Evolutionary conservation across 2,329 filamentous ascomycete species (phyloP).

Genomic region (Colletotrichum karsti): DNA sequence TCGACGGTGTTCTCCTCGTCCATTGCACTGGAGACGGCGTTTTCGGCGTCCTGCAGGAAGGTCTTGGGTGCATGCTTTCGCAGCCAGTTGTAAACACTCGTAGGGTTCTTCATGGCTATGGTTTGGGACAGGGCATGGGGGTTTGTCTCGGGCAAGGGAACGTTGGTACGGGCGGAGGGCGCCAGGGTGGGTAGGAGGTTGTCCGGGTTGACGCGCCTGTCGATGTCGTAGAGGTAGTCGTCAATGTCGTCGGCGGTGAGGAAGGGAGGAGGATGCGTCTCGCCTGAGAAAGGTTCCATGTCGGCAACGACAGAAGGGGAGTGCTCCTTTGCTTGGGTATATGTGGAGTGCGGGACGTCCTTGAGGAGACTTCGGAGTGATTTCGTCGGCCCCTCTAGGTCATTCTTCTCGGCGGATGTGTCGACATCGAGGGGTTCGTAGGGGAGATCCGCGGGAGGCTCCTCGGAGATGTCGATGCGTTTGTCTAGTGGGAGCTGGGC

Average conservation of each 20-base stretch:
- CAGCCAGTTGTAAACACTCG: constrained; percentile 96
- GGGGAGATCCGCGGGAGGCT: constrained; percentile 51
- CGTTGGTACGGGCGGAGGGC: constrained; percentile 48
- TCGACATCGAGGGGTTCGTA: constrained; percentile 42
- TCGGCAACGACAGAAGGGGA: constrained; percentile 66
- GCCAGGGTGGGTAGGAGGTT: constrained; percentile 59
- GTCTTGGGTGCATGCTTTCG: constrained; percentile 84
- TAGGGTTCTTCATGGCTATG: constrained; percentile 72
- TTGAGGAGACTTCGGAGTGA: constrained; percentile 58
- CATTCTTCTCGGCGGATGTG: constrained; percentile 37
- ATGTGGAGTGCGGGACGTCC: constrained; percentile 61
- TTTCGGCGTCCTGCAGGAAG: constrained; percentile 80
- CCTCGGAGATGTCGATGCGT: constrained; percentile 74
- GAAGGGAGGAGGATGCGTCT: constrained; percentile 69
- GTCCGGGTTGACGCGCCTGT: constrained; percentile 57
- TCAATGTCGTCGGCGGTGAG: constrained; percentile 76
- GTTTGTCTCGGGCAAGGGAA: constrained; percentile 39
- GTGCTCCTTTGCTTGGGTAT: constrained; percentile 65
- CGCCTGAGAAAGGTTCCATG: constrained; percentile 57
- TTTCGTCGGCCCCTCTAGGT: constrained; percentile 56
- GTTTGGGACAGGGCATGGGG: constrained; percentile 46
- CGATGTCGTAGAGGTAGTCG: constrained; percentile 75
- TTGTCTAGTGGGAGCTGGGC: constrained; percentile 79
- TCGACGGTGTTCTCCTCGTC: constrained; percentile 49
- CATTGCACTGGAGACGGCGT: constrained; percentile 40